phyloP scores from a whole-genome alignment of 179 eudicot genomes.

The Silene noctiflora region DNA sequence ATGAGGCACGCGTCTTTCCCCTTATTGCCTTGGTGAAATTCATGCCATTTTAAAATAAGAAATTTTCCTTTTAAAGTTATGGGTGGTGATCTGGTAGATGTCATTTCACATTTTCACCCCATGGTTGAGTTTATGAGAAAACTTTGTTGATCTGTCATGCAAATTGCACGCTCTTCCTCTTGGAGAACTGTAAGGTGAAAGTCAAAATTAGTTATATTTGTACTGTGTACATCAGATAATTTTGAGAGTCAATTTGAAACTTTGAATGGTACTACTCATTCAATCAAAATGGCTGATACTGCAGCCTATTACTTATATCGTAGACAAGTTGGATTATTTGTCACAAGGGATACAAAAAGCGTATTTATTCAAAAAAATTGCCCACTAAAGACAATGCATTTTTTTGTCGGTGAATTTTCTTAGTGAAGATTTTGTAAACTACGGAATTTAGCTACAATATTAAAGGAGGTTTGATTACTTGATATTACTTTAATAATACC shows the following conservation, averaged over 20 bases:
- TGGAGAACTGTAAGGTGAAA: too few species aligned
- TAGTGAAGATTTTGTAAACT: neutral
- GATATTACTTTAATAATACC: too few species aligned
- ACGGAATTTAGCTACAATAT: neutral
- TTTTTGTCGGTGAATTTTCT: neutral
- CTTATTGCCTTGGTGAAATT: too few species aligned
- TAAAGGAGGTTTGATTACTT: neutral
- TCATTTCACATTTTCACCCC: neutral
- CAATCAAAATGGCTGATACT: conserved; percentile 1
- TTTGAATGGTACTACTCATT: neutral
- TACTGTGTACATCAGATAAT: neutral
- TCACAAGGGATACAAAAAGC: neutral
- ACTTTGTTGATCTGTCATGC: neutral
- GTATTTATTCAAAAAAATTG: neutral
- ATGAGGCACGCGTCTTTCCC: too few species aligned
- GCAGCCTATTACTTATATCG: too few species aligned
- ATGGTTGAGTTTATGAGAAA: neutral
- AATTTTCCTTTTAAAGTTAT: neutral
- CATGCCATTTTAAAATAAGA: too few species aligned
- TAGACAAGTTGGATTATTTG: neutral
- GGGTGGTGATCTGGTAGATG: neutral
- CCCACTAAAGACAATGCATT: neutral
- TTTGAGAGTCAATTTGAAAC: neutral
- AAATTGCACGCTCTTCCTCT: neutral
- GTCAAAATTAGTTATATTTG: too few species aligned